These are phyloP conservation scores for Kluyveromyces starmeri DNA, from an alignment of 805 yeast species.

Conservation along the genomic window DNA sequence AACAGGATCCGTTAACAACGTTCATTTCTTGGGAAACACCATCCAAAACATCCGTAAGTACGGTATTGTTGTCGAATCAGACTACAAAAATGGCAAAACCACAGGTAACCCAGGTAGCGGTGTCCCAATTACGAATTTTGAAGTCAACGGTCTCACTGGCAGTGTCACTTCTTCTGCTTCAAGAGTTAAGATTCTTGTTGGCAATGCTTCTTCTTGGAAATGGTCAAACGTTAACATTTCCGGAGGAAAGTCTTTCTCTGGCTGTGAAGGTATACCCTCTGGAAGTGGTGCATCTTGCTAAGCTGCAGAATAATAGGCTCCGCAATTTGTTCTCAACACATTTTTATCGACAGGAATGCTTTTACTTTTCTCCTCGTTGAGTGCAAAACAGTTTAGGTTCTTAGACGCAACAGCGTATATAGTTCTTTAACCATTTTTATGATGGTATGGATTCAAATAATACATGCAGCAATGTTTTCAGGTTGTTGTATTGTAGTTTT, in stretches of 20 bases:
- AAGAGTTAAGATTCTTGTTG: conserved; percentile 9
- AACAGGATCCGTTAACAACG: conserved; percentile 11
- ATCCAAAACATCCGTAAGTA: conserved; percentile 7
- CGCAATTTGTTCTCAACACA: no score
- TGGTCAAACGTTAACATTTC: conserved; percentile 7
- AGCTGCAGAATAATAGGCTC: no score
- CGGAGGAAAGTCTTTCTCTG: conserved; percentile 9
- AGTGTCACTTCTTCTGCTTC: conserved; percentile 9
- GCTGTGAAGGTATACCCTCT: conserved; percentile 13
- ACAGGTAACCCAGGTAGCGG: conserved; percentile 12
- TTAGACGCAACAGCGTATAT: no score
- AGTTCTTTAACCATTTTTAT: no score
- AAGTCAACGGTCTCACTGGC: conserved; percentile 9
- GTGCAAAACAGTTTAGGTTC: no score
- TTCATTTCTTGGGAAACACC: conserved; percentile 7
- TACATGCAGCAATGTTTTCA: no score
- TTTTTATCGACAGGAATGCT: no score
- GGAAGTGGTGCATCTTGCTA: conserved; percentile 12
- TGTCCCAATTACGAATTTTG: conserved; percentile 12
- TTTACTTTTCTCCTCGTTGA: no score
- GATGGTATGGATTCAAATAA: no score
- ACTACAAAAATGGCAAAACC: conserved; percentile 10
- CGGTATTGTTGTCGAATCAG: conserved; percentile 14
- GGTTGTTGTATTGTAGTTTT: no score
- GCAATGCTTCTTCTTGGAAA: conserved; percentile 11